Evolutionary conservation across 257 asterid species (phyloP).

Genomic region (Lycium ferocissimum): DNA sequence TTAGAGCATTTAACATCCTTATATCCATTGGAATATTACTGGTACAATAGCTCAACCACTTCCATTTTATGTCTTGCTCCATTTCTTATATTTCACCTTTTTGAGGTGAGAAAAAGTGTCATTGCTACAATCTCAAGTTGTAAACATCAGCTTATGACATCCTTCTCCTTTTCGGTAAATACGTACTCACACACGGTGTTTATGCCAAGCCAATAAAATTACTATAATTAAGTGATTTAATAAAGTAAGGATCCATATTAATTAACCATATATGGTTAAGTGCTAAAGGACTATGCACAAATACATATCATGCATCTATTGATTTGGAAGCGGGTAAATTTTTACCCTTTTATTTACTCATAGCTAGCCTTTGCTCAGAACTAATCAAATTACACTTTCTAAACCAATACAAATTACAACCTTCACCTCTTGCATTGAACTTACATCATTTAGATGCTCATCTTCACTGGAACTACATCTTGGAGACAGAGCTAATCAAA

Average conservation of each 20-base stretch:
- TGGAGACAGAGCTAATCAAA: too few species aligned
- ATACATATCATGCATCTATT: too few species aligned
- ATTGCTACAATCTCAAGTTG: neutral
- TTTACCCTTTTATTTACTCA: too few species aligned
- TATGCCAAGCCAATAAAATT: too few species aligned
- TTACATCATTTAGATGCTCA: constrained; percentile 46
- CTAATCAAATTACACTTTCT: constrained; percentile 47
- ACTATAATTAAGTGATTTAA: too few species aligned
- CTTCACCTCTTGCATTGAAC: constrained; percentile 45
- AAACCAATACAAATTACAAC: constrained; percentile 26
- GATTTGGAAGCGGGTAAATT: too few species aligned
- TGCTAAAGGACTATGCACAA: too few species aligned
- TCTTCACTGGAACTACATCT: constrained; percentile 51
- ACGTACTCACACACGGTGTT: too few species aligned
- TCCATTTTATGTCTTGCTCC: neutral
- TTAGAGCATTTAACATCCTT: neutral
- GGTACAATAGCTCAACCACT: neutral
- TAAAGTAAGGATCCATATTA: too few species aligned
- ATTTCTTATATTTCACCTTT: neutral
- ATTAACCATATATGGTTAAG: too few species aligned
- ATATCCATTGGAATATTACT: neutral
- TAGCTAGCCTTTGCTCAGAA: constrained; percentile 31
- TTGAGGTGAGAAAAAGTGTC: neutral
- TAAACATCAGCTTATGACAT: neutral
- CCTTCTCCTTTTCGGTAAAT: neutral